phyloP scores from a whole-genome alignment of 1,284 basidiomycete genomes.

The Athelia sp. region DNA sequence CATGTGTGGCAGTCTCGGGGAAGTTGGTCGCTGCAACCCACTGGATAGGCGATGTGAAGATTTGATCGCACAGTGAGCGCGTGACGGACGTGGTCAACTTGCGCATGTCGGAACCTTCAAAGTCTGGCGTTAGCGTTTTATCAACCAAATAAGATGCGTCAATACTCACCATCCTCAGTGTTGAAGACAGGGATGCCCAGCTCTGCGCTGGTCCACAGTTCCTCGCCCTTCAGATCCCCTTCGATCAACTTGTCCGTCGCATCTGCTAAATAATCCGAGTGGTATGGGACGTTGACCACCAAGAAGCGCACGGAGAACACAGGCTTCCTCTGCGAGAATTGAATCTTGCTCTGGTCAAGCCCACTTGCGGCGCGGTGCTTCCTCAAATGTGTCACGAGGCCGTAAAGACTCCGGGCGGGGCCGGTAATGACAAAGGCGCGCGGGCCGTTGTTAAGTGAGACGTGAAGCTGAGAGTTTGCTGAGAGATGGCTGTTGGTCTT shows the following conservation, averaged over 20 bases:
- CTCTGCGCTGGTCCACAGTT: slow-evolving; percentile 76
- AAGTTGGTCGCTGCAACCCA: slow-evolving; percentile 91
- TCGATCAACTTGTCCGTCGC: slow-evolving; percentile 73
- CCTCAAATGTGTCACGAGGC: slow-evolving; percentile 86
- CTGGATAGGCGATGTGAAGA: slow-evolving; percentile 89
- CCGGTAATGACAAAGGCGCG: slow-evolving; percentile 93
- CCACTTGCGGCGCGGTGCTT: slow-evolving; percentile 86
- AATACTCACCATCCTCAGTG: slow-evolving; percentile 80
- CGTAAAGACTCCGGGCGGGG: slow-evolving; percentile 88
- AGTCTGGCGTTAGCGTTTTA: slow-evolving; percentile 15
- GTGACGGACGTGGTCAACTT: slow-evolving; percentile 62
- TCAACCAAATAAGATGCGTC: slow-evolving; percentile 7
- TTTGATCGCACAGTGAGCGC: slow-evolving; percentile 84
- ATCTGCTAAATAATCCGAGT: slow-evolving; percentile 81
- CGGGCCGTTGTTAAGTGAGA: slow-evolving; percentile 92
- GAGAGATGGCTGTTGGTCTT: slow-evolving; percentile 88
- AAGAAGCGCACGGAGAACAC: slow-evolving; percentile 93
- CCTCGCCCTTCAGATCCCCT: slow-evolving; percentile 74
- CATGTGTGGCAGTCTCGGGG: slow-evolving; percentile 87
- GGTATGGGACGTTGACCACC: slow-evolving; percentile 93
- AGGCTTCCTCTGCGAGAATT: slow-evolving; percentile 92
- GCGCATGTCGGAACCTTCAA: slow-evolving; percentile 79
- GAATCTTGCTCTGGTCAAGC: slow-evolving; percentile 89
- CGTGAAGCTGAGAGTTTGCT: slow-evolving; percentile 70
- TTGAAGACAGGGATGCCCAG: slow-evolving; percentile 86